Base-by-base conservation (phyloP, 2,329 filamentous ascomycete genomes). In the Nemania sp. region DNA sequence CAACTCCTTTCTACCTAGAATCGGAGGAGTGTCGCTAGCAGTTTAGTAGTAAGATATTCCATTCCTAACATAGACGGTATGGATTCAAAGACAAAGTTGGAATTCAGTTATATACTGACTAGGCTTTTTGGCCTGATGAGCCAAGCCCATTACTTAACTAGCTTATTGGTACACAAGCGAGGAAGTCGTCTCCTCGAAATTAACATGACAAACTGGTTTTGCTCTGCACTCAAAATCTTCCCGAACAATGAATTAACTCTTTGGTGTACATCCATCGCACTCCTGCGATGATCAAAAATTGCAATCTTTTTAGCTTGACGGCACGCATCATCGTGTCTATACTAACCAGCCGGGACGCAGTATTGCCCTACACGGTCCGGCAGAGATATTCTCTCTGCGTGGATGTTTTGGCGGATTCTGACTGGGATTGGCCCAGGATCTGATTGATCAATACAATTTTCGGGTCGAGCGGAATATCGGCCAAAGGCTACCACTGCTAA, bases 91-190 rank as follows among this genome's bases (percentile, higher is more conserved):
- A 28, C 19, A 31, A 19, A 30, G n/a, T 3, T 34, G 26, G 9
- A 34, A 46, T 46, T 54, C 15, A 43, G 41, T 37, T 54, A 54
- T 57, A 57, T 51, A 57, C 42, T 43, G 36, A 8, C 40, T 30
- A 19, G 24, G 17, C 43, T 49, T 19, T 33, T 12, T 36, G 40
- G 22, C 49, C 49, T 39, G 50, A 19, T 47, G 17, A 31, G 47
- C 46, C 17, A 28, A 55, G 49, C 11, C 31, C 26, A 31, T 36
- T n/a, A n/a, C n/a, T n/a, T n/a, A n/a, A n/a, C 9, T 37, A 59
- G 50, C 56, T 59, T 46, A 53, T 51, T 58, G 52, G 55, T 58
- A 60, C 55, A 58, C 22, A 28, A 30, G 48, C 44, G 49, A 14
- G 24, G 2, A 6, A 31, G 39, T 36, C 44, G 19, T 20, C 24